Base-by-base conservation (phyloP, 768 basidiomycete genomes). In the button mushroom (Agaricus bisporus) region DNA sequence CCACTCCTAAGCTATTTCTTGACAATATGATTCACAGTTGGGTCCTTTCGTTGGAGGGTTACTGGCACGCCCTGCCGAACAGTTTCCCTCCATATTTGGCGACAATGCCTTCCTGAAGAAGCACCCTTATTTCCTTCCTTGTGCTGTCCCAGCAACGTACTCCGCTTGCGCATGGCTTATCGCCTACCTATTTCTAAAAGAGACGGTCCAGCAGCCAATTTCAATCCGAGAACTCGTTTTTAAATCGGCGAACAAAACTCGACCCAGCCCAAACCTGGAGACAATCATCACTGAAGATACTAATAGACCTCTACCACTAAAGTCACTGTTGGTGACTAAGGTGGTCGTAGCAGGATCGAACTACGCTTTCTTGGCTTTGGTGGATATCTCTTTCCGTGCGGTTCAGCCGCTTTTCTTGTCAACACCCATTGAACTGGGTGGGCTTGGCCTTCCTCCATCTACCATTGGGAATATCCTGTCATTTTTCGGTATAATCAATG, bases 321-420 rank as follows among this genome's bases (percentile, higher is more conserved):
- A 73, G 46, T 64, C 70, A 5, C 69, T 87, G 42, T 64, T 87
- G 42, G 75, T 75, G 18, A 74, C 71, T 1, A 74, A 68, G 29
- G 84, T 90, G 1, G 61, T 87, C 39, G 67, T 85, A 43, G 77
- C 85, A 4, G 78, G 80, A 15, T 70, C 72, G 14, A 89, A 89
- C 61, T 91, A 89, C 63, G 82, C 77, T 0, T 63, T 70, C 20
- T 73, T 90, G 22, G 79, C 86, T 3, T 66, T 88, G 4, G 64
- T 85, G 41, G 87, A 89, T 54, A 87, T 89, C 41, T 66, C 82
- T 9, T 80, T 80, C 60, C 80, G 80, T 47, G 76, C 83, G 6
- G 66, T 90, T 11, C 82, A 84, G 39, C 88, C 89, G 0, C 64
- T 88, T 22, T 90, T 87, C 67, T 73, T 81, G 47, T 80, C 86